These are phyloP conservation scores for Laguncularia racemosa DNA, from an alignment of 345 rosid species.

Conservation along the genomic window DNA sequence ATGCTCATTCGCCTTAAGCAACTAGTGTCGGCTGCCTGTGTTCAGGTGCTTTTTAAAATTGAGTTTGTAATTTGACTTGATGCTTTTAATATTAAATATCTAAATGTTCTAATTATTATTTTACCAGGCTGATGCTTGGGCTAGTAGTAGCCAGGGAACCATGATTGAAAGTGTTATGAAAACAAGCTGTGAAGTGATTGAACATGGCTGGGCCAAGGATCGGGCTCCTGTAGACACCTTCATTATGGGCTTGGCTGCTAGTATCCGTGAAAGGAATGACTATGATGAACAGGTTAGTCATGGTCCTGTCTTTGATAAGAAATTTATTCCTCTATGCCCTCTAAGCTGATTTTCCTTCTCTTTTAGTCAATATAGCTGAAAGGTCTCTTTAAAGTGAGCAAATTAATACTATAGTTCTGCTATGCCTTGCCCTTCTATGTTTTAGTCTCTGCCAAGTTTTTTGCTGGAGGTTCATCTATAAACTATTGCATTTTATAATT, in stretches of 20 bases:
- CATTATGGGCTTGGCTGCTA: conserved; percentile 81
- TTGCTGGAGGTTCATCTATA: too few relatives aligned
- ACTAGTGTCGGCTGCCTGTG: conserved; percentile 78
- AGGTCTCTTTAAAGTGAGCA: too few relatives aligned
- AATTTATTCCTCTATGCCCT: not conserved
- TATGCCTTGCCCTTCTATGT: too few relatives aligned
- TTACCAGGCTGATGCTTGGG: conserved; percentile 85
- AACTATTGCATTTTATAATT: too few relatives aligned
- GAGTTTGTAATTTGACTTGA: conserved; percentile 3
- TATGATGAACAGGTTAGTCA: conserved; percentile 74
- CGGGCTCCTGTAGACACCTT: conserved; percentile 95
- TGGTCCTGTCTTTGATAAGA: not conserved
- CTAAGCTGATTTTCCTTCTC: not conserved
- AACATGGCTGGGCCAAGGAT: conserved; percentile 91
- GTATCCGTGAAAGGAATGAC: conserved; percentile 88
- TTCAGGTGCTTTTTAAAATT: conserved; percentile 47
- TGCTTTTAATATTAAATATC: not conserved
- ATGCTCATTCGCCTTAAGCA: conserved; percentile 92
- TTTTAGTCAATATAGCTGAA: too few relatives aligned
- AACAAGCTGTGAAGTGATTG: conserved; percentile 80
- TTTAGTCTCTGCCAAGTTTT: too few relatives aligned
- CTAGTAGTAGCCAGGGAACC: conserved; percentile 56
- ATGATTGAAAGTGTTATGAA: conserved; percentile 79
- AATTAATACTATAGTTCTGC: too few relatives aligned
- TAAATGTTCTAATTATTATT: conserved; percentile 6